phyloP scores from a whole-genome alignment of 768 basidiomycete genomes.

The Podaxis sp. region DNA sequence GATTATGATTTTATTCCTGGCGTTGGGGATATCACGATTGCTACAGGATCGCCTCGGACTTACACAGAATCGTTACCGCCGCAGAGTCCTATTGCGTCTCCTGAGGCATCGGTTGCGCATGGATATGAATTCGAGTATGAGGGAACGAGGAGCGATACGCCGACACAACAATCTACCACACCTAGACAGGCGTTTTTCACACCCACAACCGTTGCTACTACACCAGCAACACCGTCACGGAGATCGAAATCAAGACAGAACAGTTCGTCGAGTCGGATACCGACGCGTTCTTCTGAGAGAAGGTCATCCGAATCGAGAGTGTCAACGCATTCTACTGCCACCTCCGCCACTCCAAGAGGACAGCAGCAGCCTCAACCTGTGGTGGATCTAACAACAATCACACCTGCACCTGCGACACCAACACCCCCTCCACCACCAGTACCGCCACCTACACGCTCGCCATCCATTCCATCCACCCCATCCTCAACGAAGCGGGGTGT shows the following conservation, averaged over 20 bases:
- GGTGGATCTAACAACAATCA: conserved; percentile 15
- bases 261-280: conserved; percentile 40
- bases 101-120: background rate
- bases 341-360: background rate
- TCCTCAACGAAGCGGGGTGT: conserved; percentile 29
- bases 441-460: conserved; percentile 24
- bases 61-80: conserved; percentile 13
- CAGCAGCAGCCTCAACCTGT: conserved; percentile 26
- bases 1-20: conserved; percentile 27
- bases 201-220: conserved; percentile 39
- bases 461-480: conserved; percentile 30
- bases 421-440: conserved; percentile 27
- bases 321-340: conserved; percentile 26
- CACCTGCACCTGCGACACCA: conserved; percentile 26
- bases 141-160: background rate
- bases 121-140: background rate
- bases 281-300: conserved; percentile 38
- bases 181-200: conserved; percentile 19
- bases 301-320: conserved; percentile 48
- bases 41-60: conserved; percentile 4
- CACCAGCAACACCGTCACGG: conserved; percentile 33
- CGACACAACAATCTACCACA: conserved; percentile 3
- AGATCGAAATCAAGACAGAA: conserved; percentile 34
- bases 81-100: background rate
- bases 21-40: conserved; percentile 23